Evolutionary conservation across 2,329 filamentous ascomycete genomes (phyloP), one percentile per base, ranked within the genome.

Genomic region (Thermomyces lanuginosus): DNA sequence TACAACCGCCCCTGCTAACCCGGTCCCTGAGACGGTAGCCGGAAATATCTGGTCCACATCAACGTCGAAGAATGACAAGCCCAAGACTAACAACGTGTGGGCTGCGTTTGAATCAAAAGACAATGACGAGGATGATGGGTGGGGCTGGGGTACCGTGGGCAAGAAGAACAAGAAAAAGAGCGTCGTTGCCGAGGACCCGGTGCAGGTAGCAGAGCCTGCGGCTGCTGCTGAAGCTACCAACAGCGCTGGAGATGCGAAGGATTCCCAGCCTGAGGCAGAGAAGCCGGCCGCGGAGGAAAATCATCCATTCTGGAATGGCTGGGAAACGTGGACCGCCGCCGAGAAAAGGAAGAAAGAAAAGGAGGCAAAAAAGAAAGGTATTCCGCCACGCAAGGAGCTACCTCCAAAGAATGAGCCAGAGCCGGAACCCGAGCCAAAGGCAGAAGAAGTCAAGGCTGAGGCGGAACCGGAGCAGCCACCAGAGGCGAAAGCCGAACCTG

Each of bases 381-480:
- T 34, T 19, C 30, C 30, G 10, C 23, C 28, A 3, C 23, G 24
- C 6, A 26, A 22, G 11, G 24, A 30, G 23, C 11, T 27, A n/a
- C 13, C 21, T 14, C 8, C 17, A 4, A n/a, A n/a, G n/a, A 16
- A 16, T 6, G 28, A 22, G 11, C 29, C 24, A 12, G 29, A 22
- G 9, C 26, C 24, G 3, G 29, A 30, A 16, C 21, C 28, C 3
- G 28, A 30, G 10, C 18, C 17, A 3, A 19, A 30, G 16, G 19
- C 19, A 6, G 28, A 26, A 17, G 26, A 32, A 11, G 27, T 29
- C 4, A 29, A 36, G 20, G 31, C 36, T 2, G 39, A 41, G 10
- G 39, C 39, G 0, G 45, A 47, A 36, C 34, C 45, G 32, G 47
- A 53, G n/a, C 48, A 44, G 6, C 38, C 44, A 16, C 37, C 44